These are phyloP conservation scores for Penicillium brasilianum DNA, from an alignment of 2,329 filamentous ascomycete genomes.

Conservation along the genomic window DNA sequence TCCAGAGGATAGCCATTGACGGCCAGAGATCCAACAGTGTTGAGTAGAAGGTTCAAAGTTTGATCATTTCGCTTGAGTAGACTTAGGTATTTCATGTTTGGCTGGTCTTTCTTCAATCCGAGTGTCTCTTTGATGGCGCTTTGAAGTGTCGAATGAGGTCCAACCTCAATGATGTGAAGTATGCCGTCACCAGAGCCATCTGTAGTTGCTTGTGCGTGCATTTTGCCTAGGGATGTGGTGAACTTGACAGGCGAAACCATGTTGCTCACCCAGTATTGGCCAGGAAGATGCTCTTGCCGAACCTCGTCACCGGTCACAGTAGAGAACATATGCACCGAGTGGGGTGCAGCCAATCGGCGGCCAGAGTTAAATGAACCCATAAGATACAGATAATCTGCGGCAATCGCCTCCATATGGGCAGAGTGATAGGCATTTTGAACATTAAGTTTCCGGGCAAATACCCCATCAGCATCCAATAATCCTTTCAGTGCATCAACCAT, in stretches of 20 bases:
- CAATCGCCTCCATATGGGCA: conserved; percentile 33
- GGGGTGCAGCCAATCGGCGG: conserved; percentile 15
- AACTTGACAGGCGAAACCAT: conserved; percentile 40
- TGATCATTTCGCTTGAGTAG: conserved; percentile 33
- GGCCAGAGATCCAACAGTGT: conserved; percentile 28
- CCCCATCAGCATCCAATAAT: conserved; percentile 27
- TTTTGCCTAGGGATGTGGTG: conserved; percentile 26
- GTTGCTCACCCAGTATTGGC: conserved; percentile 40
- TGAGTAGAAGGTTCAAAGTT: conserved; percentile 26
- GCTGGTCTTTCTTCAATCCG: conserved; percentile 2
- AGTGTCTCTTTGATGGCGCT: conserved; percentile 37
- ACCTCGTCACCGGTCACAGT: conserved; percentile 33
- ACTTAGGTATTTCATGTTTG: conserved; percentile 29
- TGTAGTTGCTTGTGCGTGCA: conserved; percentile 5
- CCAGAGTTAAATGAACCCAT: conserved; percentile 28
- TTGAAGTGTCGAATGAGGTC: conserved; percentile 39
- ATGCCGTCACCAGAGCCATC: neutral
- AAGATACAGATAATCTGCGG: conserved; percentile 31
- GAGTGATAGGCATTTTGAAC: conserved; percentile 42
- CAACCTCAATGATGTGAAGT: conserved; percentile 38
- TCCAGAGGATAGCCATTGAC: conserved; percentile 29
- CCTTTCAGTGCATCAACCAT: conserved; percentile 33
- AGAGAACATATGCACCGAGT: conserved; percentile 31
- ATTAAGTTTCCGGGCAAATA: conserved; percentile 37
- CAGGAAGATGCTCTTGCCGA: conserved; percentile 15